Percentiles rank a stretch among this genome's conserved stretches.
These are phyloP conservation scores for Meyerozyma sp. DNA, from an alignment of 1,139 yeast genomes.

Conservation along the genomic window DNA sequence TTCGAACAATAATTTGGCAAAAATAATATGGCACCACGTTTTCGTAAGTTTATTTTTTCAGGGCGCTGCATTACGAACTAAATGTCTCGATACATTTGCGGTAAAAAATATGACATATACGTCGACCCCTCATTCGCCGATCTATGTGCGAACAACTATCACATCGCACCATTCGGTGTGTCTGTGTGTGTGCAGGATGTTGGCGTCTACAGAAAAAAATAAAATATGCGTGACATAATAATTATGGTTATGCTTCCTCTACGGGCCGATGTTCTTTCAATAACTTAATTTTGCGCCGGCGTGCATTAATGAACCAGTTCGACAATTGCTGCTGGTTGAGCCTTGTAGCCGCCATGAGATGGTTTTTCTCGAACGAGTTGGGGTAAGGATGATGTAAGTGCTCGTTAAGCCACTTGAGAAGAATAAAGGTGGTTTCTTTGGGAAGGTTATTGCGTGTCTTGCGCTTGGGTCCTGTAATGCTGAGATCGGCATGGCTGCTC, in stretches of 20 bases:
- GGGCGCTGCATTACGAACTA: neutral
- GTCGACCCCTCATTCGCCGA: neutral
- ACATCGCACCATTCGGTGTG: neutral
- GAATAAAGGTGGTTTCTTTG: conserved; percentile 75
- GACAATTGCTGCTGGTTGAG: conserved; percentile 86
- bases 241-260: neutral
- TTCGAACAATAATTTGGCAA: too few relatives aligned
- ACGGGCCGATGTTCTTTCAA: conserved; percentile 30
- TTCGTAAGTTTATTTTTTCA: neutral
- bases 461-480: conserved; percentile 4
- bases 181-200: neutral
- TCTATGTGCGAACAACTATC: neutral
- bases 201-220: neutral
- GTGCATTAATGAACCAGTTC: conserved; percentile 95
- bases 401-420: conserved; percentile 78
- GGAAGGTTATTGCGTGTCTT: conserved; percentile 80
- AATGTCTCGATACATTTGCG: neutral
- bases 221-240: neutral
- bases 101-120: neutral
- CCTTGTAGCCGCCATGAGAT: conserved; percentile 77
- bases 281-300: conserved; percentile 70
- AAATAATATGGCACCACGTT: neutral
- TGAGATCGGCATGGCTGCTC: neutral
- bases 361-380: conserved; percentile 80
- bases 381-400: conserved; percentile 94